Evolutionary conservation across 495 filamentous ascomycete genomes (phyloP).

Genomic region (Xylaria intraflava): DNA sequence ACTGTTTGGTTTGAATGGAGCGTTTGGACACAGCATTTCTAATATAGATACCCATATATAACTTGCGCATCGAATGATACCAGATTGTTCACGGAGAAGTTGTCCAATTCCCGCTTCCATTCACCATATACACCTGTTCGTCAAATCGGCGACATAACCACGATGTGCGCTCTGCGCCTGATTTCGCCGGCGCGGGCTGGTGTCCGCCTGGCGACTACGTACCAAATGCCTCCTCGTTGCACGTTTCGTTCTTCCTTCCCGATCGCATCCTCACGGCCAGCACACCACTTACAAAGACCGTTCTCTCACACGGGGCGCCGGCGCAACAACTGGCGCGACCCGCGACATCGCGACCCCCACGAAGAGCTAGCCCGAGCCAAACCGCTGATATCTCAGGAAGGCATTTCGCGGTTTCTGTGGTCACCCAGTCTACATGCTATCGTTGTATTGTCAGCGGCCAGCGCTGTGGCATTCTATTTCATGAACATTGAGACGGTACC

Average conservation of each 20-base stretch:
- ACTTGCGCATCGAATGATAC: background rate
- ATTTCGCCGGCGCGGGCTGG: background rate
- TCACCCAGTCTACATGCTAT: slow-evolving; percentile 30
- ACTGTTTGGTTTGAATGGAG: background rate
- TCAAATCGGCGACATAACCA: background rate
- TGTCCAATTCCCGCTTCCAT: background rate
- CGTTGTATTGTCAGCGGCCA: slow-evolving; percentile 25
- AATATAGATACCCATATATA: background rate
- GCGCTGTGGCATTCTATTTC: slow-evolving; percentile 54
- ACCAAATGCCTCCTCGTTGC: background rate
- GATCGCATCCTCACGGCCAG: background rate
- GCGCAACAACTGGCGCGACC: slow-evolving; percentile 20
- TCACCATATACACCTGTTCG: background rate
- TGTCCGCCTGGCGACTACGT: background rate
- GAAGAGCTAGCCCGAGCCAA: slow-evolving; percentile 27
- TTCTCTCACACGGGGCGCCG: slow-evolving; percentile 19
- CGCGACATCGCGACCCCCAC: slow-evolving; percentile 17
- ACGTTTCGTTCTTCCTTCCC: background rate
- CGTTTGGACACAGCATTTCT: background rate
- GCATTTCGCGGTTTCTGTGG: slow-evolving; percentile 16
- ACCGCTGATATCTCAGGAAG: slow-evolving; percentile 32
- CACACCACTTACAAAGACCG: slow-evolving; percentile 1
- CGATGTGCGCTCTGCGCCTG: slow-evolving; percentile 1
- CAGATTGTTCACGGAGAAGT: background rate
- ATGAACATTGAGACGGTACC: slow-evolving; percentile 74